phyloP scores from a whole-genome alignment of 2,329 filamentous ascomycete species.

The Alternaria solani region DNA sequence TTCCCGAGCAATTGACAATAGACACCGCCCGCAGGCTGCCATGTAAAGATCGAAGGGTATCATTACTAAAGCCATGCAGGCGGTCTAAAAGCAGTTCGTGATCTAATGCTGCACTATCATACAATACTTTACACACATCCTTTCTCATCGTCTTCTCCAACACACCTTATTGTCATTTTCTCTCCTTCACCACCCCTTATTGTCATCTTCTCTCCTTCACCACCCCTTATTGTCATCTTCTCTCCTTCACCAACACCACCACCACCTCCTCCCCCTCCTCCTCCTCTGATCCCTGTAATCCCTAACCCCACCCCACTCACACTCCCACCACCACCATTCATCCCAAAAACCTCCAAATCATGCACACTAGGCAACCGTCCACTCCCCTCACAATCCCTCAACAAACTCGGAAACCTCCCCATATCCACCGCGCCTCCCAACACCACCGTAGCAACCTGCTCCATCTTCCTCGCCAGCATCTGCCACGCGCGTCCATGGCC shows the following conservation, averaged over 20 bases:
- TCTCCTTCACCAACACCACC: neutral
- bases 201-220: too few species aligned
- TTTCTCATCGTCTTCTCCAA: neutral
- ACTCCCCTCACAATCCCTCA: conserved; percentile 17
- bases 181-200: neutral
- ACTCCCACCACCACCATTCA: conserved; percentile 5
- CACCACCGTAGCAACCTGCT: conserved; percentile 24
- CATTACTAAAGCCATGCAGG: neutral
- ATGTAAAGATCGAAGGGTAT: neutral
- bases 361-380: conserved; percentile 21
- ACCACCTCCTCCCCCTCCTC: neutral
- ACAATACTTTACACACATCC: neutral
- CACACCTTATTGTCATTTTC: neutral
- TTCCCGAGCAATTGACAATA: neutral
- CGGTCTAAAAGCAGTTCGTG: neutral
- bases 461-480: conserved; percentile 24
- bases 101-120: neutral
- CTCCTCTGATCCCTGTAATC: neutral
- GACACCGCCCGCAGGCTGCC: neutral
- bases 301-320: neutral
- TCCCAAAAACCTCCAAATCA: conserved; percentile 23
- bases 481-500: conserved; percentile 34
- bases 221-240: neutral
- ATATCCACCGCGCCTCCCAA: conserved; percentile 23
- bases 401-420: conserved; percentile 21